Evolutionary conservation across 192 early-diverging fungal genomes (phyloP).

Genomic region (Backusella tuberculispora): DNA sequence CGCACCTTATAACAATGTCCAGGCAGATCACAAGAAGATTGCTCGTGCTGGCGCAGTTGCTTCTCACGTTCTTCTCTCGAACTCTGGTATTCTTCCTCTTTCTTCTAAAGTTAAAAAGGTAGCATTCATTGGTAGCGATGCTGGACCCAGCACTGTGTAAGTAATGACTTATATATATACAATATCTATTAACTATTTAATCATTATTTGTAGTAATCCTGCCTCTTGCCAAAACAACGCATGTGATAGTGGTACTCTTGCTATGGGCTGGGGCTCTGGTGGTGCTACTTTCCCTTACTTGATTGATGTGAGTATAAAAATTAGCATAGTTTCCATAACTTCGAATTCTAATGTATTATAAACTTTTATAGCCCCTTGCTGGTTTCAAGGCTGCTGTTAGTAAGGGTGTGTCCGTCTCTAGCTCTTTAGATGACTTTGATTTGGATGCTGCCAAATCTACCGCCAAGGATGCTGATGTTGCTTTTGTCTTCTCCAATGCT

Average conservation of each 20-base stretch:
- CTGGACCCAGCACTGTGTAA: conserved; percentile 25
- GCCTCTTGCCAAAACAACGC: conserved; percentile 22
- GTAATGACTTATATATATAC: neutral
- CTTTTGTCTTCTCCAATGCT: conserved; percentile 47
- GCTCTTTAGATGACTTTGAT: conserved; percentile 16
- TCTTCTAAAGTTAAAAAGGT: conserved; percentile 11
- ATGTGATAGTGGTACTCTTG: conserved; percentile 22
- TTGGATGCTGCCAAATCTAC: conserved; percentile 13
- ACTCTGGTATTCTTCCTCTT: conserved; percentile 27
- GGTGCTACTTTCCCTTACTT: conserved; percentile 32
- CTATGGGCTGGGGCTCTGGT: conserved; percentile 35
- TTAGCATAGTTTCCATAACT: neutral
- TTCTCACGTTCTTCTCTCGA: conserved; percentile 21
- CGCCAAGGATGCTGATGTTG: conserved; percentile 46
- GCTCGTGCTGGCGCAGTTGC: conserved; percentile 28
- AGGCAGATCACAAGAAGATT: conserved; percentile 16
- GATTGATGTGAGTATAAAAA: neutral
- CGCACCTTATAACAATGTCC: conserved; percentile 24
- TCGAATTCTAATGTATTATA: neutral
- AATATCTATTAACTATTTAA: neutral
- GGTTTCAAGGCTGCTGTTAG: conserved; percentile 27
- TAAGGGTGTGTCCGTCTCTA: conserved; percentile 20
- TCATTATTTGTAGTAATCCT: conserved; percentile 17
- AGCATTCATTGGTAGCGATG: conserved; percentile 38
- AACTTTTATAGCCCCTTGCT: conserved; percentile 26